A percentile compares a stretch with the other conserved stretches of the same genome.
Conservation (phyloP, 805 yeast species). For the Candida berthetii region DNA sequence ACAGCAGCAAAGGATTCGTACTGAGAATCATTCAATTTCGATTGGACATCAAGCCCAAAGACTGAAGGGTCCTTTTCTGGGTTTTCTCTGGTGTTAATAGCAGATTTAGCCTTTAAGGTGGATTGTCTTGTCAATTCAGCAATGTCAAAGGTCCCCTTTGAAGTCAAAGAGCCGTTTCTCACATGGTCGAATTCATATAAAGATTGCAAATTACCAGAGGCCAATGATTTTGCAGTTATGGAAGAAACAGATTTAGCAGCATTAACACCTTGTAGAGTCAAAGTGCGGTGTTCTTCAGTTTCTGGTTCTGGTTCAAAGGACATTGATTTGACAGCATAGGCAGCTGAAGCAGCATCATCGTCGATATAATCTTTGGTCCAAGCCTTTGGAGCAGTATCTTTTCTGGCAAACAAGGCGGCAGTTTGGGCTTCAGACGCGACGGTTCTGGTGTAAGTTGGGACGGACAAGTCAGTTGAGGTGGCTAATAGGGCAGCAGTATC, state of each 20-base stretch:
- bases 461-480: slow-evolving; percentile 54
- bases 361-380: slow-evolving; percentile 48
- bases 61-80: slow-evolving; percentile 21
- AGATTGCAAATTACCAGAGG: slow-evolving; percentile 31
- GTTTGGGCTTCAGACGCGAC: slow-evolving; percentile 59
- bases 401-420: slow-evolving; percentile 49
- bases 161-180: slow-evolving; percentile 30
- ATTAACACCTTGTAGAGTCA: slow-evolving; percentile 6
- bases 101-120: slow-evolving; percentile 27
- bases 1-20: slow-evolving; percentile 45
- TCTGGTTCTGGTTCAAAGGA: neutral
- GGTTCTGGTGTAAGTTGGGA: slow-evolving; percentile 58
- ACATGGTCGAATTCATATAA: slow-evolving; percentile 37
- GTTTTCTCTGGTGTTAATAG: slow-evolving; percentile 22
- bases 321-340: slow-evolving; percentile 18
- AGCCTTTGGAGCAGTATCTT: slow-evolving; percentile 38
- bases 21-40: slow-evolving; percentile 31
- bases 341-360: slow-evolving; percentile 42
- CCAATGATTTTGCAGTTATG: slow-evolving; percentile 20
- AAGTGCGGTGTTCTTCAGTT: neutral
- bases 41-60: slow-evolving; percentile 37
- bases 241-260: slow-evolving; percentile 39
- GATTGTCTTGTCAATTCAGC: slow-evolving; percentile 47
- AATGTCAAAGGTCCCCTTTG: slow-evolving; percentile 40
- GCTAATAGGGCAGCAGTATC: slow-evolving; percentile 78